These are phyloP conservation scores for Phytophthora citrophthora DNA, from an alignment of 352 stramenopile species.

Conservation along the genomic window DNA sequence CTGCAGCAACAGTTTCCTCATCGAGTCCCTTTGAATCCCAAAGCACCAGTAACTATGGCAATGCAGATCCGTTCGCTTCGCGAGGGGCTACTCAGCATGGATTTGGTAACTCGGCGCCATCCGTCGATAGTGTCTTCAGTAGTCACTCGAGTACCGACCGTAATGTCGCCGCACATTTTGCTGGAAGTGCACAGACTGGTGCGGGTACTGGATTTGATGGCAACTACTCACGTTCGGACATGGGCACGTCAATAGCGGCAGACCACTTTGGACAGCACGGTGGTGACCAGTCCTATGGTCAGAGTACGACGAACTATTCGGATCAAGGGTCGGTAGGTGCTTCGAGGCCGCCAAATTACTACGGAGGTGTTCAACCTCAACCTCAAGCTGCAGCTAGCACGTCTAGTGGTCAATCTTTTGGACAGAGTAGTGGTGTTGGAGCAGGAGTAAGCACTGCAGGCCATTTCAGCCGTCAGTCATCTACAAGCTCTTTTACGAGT, in stretches of 20 bases:
- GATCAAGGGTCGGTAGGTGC: slow-evolving; percentile 12
- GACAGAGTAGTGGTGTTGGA: slow-evolving; percentile 12
- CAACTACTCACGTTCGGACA: slow-evolving; percentile 14
- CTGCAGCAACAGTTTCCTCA: slow-evolving; percentile 11
- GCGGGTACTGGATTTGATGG: slow-evolving; percentile 34
- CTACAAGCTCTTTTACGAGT: slow-evolving; percentile 27
- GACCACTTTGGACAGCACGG: slow-evolving; percentile 28
- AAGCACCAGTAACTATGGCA: slow-evolving; percentile 18
- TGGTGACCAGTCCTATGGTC: slow-evolving; percentile 19
- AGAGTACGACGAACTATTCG: slow-evolving; percentile 10
- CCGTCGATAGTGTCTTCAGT: slow-evolving; percentile 27
- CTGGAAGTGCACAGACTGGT: slow-evolving; percentile 24
- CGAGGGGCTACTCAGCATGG: slow-evolving; percentile 19
- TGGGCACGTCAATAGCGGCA: not conserved
- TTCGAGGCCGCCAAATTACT: slow-evolving; percentile 7
- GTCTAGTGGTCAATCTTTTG: slow-evolving; percentile 20
- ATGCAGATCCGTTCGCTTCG: slow-evolving; percentile 28
- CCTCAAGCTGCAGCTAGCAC: slow-evolving; percentile 1
- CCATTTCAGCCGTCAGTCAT: slow-evolving; percentile 35
- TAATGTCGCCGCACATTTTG: slow-evolving; percentile 28
- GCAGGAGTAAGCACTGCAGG: not conserved
- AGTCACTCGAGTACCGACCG: slow-evolving; percentile 8
- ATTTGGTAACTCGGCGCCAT: slow-evolving; percentile 28
- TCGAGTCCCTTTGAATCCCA: slow-evolving; percentile 26
- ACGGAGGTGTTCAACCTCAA: slow-evolving; percentile 8